Conservation (phyloP, 1,284 basidiomycete genomes). For the Boletus albobrunnescens region DNA sequence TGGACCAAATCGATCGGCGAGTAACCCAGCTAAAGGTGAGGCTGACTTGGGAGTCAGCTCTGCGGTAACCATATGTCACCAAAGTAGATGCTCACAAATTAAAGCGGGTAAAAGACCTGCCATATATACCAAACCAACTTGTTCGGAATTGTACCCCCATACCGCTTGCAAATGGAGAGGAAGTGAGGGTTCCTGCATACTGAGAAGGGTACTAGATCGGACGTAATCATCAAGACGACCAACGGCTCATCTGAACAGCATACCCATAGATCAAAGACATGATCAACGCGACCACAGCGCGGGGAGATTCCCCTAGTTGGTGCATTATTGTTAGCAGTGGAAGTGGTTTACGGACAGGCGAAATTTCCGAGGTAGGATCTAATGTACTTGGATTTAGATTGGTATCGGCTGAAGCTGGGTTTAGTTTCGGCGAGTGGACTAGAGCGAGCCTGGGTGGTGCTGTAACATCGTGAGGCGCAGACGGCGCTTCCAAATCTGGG, state of each 20-base stretch:
- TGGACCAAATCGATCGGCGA: constrained; percentile 58
- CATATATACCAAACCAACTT: constrained; percentile 70
- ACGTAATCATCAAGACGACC: neutral
- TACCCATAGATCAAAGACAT: constrained; percentile 62
- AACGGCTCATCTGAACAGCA: constrained; percentile 11
- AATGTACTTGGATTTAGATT: neutral
- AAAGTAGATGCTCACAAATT: constrained; percentile 45
- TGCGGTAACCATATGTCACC: neutral
- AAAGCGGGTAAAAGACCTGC: constrained; percentile 66
- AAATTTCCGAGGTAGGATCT: constrained; percentile 11
- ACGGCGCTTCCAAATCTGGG: constrained; percentile 7
- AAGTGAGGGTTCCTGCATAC: constrained; percentile 59
- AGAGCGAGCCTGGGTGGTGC: neutral
- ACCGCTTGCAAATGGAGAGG: constrained; percentile 59
- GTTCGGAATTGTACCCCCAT: constrained; percentile 57
- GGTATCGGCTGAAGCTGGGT: neutral
- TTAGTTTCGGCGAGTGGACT: neutral
- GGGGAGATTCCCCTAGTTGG: constrained; percentile 47
- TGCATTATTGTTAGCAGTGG: constrained; percentile 42
- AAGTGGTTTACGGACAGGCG: constrained; percentile 30
- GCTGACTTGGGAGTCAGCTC: constrained; percentile 36
- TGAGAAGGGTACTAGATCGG: constrained; percentile 46
- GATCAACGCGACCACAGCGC: constrained; percentile 52
- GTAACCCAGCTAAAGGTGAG: constrained; percentile 57
- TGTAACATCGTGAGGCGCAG: neutral